These are phyloP conservation scores for Agrocybe chaxingu DNA, from an alignment of 768 basidiomycete species.

Conservation along the genomic window DNA sequence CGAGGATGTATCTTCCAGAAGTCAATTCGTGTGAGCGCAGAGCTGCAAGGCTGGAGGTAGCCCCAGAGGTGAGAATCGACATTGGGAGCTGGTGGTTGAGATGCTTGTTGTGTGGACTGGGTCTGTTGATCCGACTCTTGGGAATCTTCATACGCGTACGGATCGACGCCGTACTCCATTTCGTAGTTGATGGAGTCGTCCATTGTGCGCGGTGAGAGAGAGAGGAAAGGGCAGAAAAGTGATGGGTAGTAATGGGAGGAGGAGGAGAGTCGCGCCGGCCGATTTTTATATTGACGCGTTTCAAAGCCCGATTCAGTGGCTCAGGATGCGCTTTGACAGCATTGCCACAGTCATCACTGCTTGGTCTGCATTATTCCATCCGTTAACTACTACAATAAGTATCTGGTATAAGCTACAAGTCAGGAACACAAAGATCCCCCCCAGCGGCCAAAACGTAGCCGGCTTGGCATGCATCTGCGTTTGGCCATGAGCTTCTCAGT, in stretches of 20 bases:
- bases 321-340: constrained; percentile 11
- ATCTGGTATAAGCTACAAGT: background rate
- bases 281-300: constrained; percentile 28
- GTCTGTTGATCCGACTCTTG: constrained; percentile 30
- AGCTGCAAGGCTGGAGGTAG: constrained; percentile 63
- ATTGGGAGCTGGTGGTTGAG: constrained; percentile 27
- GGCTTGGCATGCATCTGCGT: constrained; percentile 16
- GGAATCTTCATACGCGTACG: constrained; percentile 18
- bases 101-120: constrained; percentile 43
- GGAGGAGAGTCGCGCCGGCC: constrained; percentile 5
- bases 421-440: constrained; percentile 15
- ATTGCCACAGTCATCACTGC: background rate
- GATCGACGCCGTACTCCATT: constrained; percentile 24
- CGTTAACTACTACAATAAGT: too few species aligned
- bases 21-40: constrained; percentile 51
- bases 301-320: constrained; percentile 26
- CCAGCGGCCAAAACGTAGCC: constrained; percentile 15
- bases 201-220: constrained; percentile 11
- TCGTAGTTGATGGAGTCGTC: constrained; percentile 12
- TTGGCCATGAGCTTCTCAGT: background rate
- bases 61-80: constrained; percentile 60
- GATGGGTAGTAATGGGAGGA: constrained; percentile 6
- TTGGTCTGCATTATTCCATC: too few species aligned
- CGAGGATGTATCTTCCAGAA: constrained; percentile 50
- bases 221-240: background rate